Conservation (phyloP, 169 alveolate species). For the Babesia divergens region DNA sequence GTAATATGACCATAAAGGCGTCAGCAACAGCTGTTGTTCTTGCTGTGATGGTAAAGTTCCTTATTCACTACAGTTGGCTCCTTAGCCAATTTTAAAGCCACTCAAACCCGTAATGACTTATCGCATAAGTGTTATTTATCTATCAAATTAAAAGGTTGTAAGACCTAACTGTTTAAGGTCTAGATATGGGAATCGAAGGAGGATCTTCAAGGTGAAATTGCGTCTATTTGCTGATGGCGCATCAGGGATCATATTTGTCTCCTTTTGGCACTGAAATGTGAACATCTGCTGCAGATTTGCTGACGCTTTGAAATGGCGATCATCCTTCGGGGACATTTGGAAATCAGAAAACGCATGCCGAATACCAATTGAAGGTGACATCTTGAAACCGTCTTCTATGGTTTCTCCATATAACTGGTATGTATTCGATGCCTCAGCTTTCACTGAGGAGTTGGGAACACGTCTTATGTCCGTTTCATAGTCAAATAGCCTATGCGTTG, state of each 20-base stretch:
- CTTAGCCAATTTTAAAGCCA: neutral
- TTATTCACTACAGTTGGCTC: conserved; percentile 32
- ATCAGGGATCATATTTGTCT: neutral
- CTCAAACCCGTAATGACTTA: neutral
- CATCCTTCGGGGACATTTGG: no score
- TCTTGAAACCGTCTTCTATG: neutral
- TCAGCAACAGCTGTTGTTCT: neutral
- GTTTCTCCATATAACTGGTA: neutral
- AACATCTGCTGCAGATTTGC: no score
- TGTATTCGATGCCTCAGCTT: neutral
- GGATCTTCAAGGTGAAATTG: conserved; percentile 10
- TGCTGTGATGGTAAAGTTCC: conserved; percentile 19
- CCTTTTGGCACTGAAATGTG: no score
- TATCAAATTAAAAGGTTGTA: neutral
- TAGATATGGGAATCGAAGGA: conserved; percentile 25
- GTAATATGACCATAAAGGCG: conserved; percentile 2
- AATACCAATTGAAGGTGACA: neutral
- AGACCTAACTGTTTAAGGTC: conserved; percentile 5
- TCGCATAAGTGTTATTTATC: neutral
- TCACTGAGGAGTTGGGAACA: neutral
- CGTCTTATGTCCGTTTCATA: neutral
- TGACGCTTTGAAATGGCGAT: no score
- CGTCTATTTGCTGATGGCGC: neutral
- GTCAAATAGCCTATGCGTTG: neutral
- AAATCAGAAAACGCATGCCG: neutral